phyloP scores from a whole-genome alignment of 2,329 filamentous ascomycete species.

The Biscogniauxia sp. region DNA sequence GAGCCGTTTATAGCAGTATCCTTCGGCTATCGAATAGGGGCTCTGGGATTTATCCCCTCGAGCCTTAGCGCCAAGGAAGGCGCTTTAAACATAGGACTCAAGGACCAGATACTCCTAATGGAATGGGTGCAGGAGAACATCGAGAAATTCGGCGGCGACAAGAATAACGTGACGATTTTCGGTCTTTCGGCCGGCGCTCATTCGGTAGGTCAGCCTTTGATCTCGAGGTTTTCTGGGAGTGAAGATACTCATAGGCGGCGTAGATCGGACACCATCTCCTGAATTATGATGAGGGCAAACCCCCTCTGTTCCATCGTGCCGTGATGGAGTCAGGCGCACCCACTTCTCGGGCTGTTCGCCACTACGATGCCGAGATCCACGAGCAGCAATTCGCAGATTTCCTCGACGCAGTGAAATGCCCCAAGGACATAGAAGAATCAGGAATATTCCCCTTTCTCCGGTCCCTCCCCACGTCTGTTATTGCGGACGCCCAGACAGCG shows the following conservation, averaged over 20 bases:
- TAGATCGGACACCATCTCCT: conserved; percentile 58
- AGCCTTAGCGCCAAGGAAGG: conserved; percentile 49
- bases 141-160: conserved; percentile 50
- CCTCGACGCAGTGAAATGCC: conserved; percentile 44
- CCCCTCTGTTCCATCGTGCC: conserved; percentile 36
- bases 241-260: conserved; percentile 1
- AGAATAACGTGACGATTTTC: conserved; percentile 46
- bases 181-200: conserved; percentile 51
- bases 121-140: conserved; percentile 57
- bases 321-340: conserved; percentile 40
- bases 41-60: conserved; percentile 60
- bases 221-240: neutral
- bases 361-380: conserved; percentile 46
- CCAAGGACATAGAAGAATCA: conserved; percentile 40
- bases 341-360: conserved; percentile 38
- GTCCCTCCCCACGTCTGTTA: conserved; percentile 29
- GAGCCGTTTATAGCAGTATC: conserved; percentile 47
- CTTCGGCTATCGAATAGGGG: conserved; percentile 53
- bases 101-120: conserved; percentile 50
- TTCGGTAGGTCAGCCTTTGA: conserved; percentile 36
- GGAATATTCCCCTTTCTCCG: conserved; percentile 46
- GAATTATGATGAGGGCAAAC: conserved; percentile 35
- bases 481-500: conserved; percentile 33
- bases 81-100: conserved; percentile 54
- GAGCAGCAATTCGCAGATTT: conserved; percentile 49